These are phyloP conservation scores for Phytophthora chlamydospora DNA, from an alignment of 352 stramenopile genomes.

Conservation along the genomic window DNA sequence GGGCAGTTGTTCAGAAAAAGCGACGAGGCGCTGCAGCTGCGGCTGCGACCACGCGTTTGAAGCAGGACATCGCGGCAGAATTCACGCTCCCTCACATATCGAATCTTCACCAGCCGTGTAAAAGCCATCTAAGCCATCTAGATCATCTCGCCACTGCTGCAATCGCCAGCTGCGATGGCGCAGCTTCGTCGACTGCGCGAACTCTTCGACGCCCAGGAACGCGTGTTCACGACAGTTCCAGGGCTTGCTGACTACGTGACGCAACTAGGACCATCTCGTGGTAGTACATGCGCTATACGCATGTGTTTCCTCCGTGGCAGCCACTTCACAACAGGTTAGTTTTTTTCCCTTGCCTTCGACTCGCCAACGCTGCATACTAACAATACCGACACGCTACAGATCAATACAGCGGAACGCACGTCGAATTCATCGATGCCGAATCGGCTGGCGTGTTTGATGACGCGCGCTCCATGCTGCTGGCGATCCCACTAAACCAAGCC, in stretches of 20 bases:
- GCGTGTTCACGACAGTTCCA: conserved; percentile 3
- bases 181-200: conserved; percentile 1
- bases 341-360: background rate
- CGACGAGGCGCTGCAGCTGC: background rate
- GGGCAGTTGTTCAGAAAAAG: no score
- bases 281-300: background rate
- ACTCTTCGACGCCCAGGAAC: conserved; percentile 3
- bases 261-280: background rate
- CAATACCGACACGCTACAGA: no score
- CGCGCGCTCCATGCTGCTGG: background rate
- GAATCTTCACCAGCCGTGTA: no score
- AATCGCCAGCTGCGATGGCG: no score
- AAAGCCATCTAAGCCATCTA: no score
- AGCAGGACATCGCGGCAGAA: no score
- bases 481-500: background rate
- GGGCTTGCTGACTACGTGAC: conserved; percentile 1
- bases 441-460: conserved; percentile 1
- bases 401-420: conserved; percentile 12
- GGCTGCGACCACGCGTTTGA: background rate
- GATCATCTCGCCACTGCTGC: no score
- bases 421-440: conserved; percentile 14
- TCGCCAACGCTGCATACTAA: background rate
- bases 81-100: no score
- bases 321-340: conserved; percentile 2
- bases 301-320: conserved; percentile 1